Conservation (phyloP, 805 yeast species). For the Wickerhamiella brachini region DNA sequence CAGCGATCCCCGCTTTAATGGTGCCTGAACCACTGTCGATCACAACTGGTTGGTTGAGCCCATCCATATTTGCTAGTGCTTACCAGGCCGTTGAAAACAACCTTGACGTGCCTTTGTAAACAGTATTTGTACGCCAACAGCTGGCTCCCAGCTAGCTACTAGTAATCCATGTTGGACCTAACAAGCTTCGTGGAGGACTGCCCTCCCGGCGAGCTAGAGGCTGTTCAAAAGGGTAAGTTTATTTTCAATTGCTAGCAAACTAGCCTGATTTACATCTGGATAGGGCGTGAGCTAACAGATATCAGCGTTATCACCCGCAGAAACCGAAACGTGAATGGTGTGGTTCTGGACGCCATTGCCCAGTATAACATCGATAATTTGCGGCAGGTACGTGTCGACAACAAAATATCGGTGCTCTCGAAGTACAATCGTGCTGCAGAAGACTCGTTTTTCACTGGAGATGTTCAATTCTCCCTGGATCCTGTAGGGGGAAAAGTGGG, state of each 20-base stretch:
- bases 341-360: conserved; percentile 23
- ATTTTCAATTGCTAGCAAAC: conserved; percentile 5
- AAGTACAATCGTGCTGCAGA: conserved; percentile 12
- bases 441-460: conserved; percentile 18
- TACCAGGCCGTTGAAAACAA: neutral
- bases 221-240: conserved; percentile 25
- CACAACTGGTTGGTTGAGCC: conserved; percentile 53
- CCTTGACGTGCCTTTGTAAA: too few species aligned
- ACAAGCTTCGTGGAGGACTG: conserved; percentile 32
- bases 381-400: conserved; percentile 14
- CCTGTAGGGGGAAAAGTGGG: conserved; percentile 15
- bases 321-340: conserved; percentile 8
- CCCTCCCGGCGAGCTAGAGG: conserved; percentile 41
- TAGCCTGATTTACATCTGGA: too few species aligned
- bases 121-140: neutral
- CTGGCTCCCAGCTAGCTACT: neutral
- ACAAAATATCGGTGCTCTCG: conserved; percentile 11
- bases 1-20: conserved; percentile 84
- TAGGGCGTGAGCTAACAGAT: conserved; percentile 25
- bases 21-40: conserved; percentile 74
- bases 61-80: neutral
- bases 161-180: conserved; percentile 13
- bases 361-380: conserved; percentile 27
- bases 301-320: conserved; percentile 22
- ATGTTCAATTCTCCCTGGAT: conserved; percentile 20